phyloP scores from a whole-genome alignment of 2,329 filamentous ascomycete species.

The Trichoderma pleuroti region DNA sequence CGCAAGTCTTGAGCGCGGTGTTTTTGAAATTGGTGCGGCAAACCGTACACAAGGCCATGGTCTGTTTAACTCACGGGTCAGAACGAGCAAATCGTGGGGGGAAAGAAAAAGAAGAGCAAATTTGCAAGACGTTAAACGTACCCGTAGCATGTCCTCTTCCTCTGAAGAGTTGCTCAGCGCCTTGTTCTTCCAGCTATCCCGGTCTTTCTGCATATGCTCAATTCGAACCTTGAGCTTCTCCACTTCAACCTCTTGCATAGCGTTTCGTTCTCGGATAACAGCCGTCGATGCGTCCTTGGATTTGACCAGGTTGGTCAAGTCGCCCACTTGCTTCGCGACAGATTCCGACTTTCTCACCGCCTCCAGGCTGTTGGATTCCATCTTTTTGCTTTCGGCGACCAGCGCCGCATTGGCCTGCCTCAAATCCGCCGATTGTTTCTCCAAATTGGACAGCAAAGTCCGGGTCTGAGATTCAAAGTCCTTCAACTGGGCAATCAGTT shows the following conservation, averaged over 20 bases:
- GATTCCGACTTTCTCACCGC: conserved; percentile 66
- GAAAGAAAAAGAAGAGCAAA: neutral
- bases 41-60: conserved; percentile 70
- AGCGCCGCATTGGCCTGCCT: conserved; percentile 73
- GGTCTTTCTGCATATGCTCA: conserved; percentile 74
- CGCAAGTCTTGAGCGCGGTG: conserved; percentile 87
- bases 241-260: conserved; percentile 67
- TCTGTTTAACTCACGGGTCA: conserved; percentile 26
- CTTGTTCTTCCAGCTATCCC: conserved; percentile 83
- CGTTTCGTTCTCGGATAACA: conserved; percentile 52
- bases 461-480: conserved; percentile 78
- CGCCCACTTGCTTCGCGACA: conserved; percentile 69
- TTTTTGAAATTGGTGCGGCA: conserved; percentile 94
- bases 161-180: conserved; percentile 75
- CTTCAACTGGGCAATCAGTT: conserved; percentile 91
- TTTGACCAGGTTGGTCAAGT: conserved; percentile 70
- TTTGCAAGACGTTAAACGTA: conserved; percentile 47
- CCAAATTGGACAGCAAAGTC: conserved; percentile 73
- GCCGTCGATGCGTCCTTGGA: conserved; percentile 65
- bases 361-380: conserved; percentile 70
- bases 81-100: neutral
- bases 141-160: conserved; percentile 80
- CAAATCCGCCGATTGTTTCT: conserved; percentile 84
- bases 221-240: conserved; percentile 76
- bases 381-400: conserved; percentile 67